phyloP scores from a whole-genome alignment of 345 rosid genomes.

The Pistacia integerrima region DNA sequence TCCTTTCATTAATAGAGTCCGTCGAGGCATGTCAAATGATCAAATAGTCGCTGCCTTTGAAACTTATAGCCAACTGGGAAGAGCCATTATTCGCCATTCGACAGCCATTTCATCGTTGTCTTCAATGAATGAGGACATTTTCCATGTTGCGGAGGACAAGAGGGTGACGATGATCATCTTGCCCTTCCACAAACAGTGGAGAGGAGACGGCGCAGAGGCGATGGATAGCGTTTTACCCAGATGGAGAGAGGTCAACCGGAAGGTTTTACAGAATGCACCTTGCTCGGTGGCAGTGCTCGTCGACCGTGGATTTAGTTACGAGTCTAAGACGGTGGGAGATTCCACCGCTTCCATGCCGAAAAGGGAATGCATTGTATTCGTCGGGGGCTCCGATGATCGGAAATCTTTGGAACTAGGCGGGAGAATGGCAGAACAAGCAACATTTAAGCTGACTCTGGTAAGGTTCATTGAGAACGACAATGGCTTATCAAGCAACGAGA shows the following conservation, averaged over 20 bases:
- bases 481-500: too few species aligned
- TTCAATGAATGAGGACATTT: slow-evolving; percentile 47
- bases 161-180: slow-evolving; percentile 41
- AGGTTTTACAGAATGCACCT: slow-evolving; percentile 32
- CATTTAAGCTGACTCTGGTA: too few species aligned
- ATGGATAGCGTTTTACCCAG: slow-evolving; percentile 19
- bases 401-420: slow-evolving; percentile 31
- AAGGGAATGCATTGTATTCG: slow-evolving; percentile 28
- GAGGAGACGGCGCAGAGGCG: slow-evolving; percentile 18
- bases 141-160: slow-evolving; percentile 35
- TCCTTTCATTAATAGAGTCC: slow-evolving; percentile 27
- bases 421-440: slow-evolving; percentile 30
- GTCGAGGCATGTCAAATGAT: slow-evolving; percentile 7
- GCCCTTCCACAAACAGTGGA: slow-evolving; percentile 37
- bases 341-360: neutral
- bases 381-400: slow-evolving; percentile 38
- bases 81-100: slow-evolving; percentile 22
- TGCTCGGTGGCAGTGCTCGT: slow-evolving; percentile 46
- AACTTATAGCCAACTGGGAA: slow-evolving; percentile 15
- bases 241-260: slow-evolving; percentile 38
- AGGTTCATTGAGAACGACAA: too few species aligned
- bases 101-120: slow-evolving; percentile 35
- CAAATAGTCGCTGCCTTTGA: slow-evolving; percentile 21
- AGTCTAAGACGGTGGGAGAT: neutral
- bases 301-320: slow-evolving; percentile 31